Conservation (phyloP, 2,329 filamentous ascomycete species). For the Cytospora leucostoma region DNA sequence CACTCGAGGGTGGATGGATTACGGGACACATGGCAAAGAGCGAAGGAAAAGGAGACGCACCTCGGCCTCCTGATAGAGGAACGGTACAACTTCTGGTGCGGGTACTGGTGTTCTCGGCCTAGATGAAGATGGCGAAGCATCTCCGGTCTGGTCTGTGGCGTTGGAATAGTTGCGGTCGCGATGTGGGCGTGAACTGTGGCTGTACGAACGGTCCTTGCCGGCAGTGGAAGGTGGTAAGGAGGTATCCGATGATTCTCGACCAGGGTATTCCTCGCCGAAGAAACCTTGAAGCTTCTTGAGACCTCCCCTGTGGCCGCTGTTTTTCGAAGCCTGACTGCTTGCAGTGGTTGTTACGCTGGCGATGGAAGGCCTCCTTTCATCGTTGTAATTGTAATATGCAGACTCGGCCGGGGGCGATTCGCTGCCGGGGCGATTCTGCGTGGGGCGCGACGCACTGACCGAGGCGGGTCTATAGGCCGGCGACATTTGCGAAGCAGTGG, state of each 20-base stretch:
- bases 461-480: conserved; percentile 63
- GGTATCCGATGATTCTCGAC: conserved; percentile 72
- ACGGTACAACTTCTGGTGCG: conserved; percentile 94
- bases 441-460: conserved; percentile 33
- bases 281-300: conserved; percentile 86
- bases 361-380: conserved; percentile 81
- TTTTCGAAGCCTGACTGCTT: conserved; percentile 81
- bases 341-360: conserved; percentile 80
- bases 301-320: conserved; percentile 66
- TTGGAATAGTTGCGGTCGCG: conserved; percentile 82
- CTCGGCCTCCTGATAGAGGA: conserved; percentile 86
- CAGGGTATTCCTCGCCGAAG: conserved; percentile 86
- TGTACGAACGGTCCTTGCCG: conserved; percentile 65
- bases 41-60: conserved; percentile 50
- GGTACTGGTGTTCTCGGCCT: conserved; percentile 83
- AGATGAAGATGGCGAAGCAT: conserved; percentile 74
- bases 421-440: conserved; percentile 51
- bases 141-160: conserved; percentile 69
- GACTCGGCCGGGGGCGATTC: conserved; percentile 58
- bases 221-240: conserved; percentile 55
- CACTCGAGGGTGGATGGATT: conserved; percentile 29
- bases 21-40: conserved; percentile 32
- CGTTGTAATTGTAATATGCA: conserved; percentile 50
- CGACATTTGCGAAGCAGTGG: conserved; percentile 65
- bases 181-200: conserved; percentile 55